Evolutionary conservation across 2,329 filamentous ascomycete genomes (phyloP).

Genomic region (Aschersonia sp.): DNA sequence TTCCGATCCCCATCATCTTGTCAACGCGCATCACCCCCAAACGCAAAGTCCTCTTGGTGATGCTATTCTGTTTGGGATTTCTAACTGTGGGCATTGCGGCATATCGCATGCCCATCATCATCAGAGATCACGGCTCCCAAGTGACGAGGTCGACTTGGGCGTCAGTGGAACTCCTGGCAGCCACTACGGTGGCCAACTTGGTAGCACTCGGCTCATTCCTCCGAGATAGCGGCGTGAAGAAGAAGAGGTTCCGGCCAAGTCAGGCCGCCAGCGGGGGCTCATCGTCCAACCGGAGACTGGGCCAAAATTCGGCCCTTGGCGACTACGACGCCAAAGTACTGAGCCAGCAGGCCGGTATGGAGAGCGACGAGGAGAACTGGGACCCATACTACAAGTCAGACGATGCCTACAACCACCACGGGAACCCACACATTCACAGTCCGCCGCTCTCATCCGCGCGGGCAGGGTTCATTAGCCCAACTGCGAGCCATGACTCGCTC

Average conservation of each 20-base stretch:
- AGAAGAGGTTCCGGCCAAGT: constrained; percentile 58
- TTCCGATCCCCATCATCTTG: constrained; percentile 79
- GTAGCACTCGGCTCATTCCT: constrained; percentile 82
- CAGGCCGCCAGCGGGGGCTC: constrained; percentile 16
- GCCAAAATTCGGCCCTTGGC: constrained; percentile 6
- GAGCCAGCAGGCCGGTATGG: constrained; percentile 1
- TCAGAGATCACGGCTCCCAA: constrained; percentile 53
- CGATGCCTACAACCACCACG: background rate
- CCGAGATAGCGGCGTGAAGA: constrained; percentile 74
- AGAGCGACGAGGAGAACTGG: constrained; percentile 4
- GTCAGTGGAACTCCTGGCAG: constrained; percentile 74
- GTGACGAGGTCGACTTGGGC: constrained; percentile 75
- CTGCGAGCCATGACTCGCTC: constrained; percentile 14
- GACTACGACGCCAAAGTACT: constrained; percentile 7
- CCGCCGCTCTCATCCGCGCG: constrained; percentile 7
- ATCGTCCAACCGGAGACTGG: constrained; percentile 10
- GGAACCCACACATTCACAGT: background rate
- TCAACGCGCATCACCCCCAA: constrained; percentile 57
- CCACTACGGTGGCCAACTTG: constrained; percentile 69
- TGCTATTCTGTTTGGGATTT: constrained; percentile 67
- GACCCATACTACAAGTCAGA: background rate
- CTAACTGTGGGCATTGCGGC: constrained; percentile 62
- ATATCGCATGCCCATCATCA: constrained; percentile 61
- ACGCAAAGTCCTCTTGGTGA: constrained; percentile 61
- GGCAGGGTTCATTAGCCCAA: constrained; percentile 9